Conservation (phyloP, 805 yeast species). For the Ogataea wickerhamii region DNA sequence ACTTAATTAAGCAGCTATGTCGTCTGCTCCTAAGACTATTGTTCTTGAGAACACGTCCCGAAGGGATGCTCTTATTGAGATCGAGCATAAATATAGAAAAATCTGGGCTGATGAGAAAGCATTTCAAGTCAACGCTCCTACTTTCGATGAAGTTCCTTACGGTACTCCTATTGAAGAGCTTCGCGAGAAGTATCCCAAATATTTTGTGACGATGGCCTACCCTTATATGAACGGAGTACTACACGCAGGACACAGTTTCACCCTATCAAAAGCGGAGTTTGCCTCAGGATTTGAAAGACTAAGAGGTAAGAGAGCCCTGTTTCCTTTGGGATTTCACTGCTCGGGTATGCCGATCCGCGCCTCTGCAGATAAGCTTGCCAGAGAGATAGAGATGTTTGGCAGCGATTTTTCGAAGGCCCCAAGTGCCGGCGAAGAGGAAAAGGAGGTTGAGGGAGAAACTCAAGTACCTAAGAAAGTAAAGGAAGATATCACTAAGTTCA, state of each 20-base stretch:
- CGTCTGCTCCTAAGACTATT: conserved; percentile 32
- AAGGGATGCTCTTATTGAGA: conserved; percentile 87
- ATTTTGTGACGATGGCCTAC: conserved; percentile 91
- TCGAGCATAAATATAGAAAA: conserved; percentile 84
- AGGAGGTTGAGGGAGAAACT: conserved; percentile 24
- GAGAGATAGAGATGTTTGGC: conserved; percentile 93
- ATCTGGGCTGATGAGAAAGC: conserved; percentile 83
- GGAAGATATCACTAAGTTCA: conserved; percentile 86
- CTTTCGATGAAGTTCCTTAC: conserved; percentile 57
- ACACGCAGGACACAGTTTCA: conserved; percentile 97
- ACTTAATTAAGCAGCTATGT: too few relatives aligned
- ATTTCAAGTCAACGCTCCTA: conserved; percentile 88
- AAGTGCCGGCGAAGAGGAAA: conserved; percentile 53
- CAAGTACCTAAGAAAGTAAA: conserved; percentile 34
- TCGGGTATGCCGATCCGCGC: conserved; percentile 99
- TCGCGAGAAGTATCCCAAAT: conserved; percentile 78
- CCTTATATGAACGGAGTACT: conserved; percentile 99
- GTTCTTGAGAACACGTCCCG: conserved; percentile 68
- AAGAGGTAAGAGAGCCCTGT: conserved; percentile 87
- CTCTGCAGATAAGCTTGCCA: conserved; percentile 88
- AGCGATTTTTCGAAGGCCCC: conserved; percentile 69
- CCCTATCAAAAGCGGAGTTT: conserved; percentile 90
- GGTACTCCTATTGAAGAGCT: conserved; percentile 62
- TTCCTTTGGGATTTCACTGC: conserved; percentile 98
- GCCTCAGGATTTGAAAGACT: conserved; percentile 92